Evolutionary conservation across 768 basidiomycete genomes (phyloP).

Genomic region (Calvatia gigantea): DNA sequence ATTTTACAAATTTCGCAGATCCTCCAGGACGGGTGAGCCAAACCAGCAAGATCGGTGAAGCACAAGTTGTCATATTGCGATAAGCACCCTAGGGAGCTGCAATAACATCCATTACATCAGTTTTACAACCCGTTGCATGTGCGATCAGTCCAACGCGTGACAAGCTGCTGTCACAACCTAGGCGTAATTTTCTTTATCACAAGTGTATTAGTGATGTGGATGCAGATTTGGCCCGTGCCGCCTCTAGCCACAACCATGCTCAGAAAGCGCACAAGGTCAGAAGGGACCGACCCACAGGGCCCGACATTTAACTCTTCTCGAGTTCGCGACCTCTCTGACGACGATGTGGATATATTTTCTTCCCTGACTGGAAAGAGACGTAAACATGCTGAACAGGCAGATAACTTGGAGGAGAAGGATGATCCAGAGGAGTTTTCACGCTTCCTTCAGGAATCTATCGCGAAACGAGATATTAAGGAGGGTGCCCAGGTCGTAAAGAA

Average conservation of each 20-base stretch:
- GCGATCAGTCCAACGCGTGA: background rate
- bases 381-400: conserved; percentile 18
- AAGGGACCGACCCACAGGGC: conserved; percentile 8
- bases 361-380: conserved; percentile 49
- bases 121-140: background rate
- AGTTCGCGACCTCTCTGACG: conserved; percentile 15
- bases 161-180: conserved; percentile 1
- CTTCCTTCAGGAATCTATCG: conserved; percentile 66
- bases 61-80: too few species aligned
- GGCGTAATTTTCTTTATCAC: conserved; percentile 2
- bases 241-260: conserved; percentile 1
- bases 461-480: conserved; percentile 67
- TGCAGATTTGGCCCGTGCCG: background rate
- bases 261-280: conserved; percentile 14
- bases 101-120: background rate
- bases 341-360: conserved; percentile 58
- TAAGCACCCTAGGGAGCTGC: too few species aligned
- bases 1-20: too few species aligned
- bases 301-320: background rate
- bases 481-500: conserved; percentile 79
- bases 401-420: conserved; percentile 33
- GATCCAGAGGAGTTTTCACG: conserved; percentile 61
- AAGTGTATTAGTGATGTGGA: background rate
- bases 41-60: too few species aligned
- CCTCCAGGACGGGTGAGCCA: too few species aligned